Evolutionary conservation across 257 asterid species (phyloP).

Genomic region (Apocynum venetum): DNA sequence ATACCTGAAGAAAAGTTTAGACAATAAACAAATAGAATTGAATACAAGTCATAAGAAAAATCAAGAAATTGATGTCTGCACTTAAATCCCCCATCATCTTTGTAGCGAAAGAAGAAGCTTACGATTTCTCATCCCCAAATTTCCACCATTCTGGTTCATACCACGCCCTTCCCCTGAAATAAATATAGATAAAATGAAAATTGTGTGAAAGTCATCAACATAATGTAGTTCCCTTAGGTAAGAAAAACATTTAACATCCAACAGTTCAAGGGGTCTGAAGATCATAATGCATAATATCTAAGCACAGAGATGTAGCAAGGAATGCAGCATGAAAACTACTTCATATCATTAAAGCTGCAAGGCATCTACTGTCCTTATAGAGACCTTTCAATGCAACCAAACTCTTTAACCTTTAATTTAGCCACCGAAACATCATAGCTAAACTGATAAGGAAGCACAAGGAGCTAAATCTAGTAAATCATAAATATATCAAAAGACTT

Average conservation of each 20-base stretch:
- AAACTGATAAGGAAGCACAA: not conserved
- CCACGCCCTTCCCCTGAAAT: slow-evolving; percentile 85
- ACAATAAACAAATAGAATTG: not conserved
- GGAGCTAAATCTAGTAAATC: not conserved
- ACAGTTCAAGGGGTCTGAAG: not conserved
- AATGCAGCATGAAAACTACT: not conserved
- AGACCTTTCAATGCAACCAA: not conserved
- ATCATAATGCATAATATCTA: not conserved
- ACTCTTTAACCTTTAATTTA: not conserved
- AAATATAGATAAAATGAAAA: slow-evolving; percentile 8
- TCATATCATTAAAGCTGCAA: not conserved
- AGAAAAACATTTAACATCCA: not conserved
- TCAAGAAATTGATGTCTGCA: not conserved
- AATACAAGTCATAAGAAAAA: not conserved
- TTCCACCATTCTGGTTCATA: slow-evolving; percentile 99
- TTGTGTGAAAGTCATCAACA: not conserved
- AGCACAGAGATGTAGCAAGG: not conserved
- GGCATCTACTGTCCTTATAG: not conserved
- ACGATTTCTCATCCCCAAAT: slow-evolving; percentile 93
- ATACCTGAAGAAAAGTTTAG: slow-evolving; percentile 53
- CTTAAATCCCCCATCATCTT: not conserved
- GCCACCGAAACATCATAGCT: not conserved
- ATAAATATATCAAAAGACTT: not conserved
- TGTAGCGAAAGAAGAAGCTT: slow-evolving; percentile 26
- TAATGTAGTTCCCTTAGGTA: not conserved